These are phyloP conservation scores for Curvularia verruculosa DNA, from an alignment of 2,329 filamentous ascomycete species.

Conservation along the genomic window DNA sequence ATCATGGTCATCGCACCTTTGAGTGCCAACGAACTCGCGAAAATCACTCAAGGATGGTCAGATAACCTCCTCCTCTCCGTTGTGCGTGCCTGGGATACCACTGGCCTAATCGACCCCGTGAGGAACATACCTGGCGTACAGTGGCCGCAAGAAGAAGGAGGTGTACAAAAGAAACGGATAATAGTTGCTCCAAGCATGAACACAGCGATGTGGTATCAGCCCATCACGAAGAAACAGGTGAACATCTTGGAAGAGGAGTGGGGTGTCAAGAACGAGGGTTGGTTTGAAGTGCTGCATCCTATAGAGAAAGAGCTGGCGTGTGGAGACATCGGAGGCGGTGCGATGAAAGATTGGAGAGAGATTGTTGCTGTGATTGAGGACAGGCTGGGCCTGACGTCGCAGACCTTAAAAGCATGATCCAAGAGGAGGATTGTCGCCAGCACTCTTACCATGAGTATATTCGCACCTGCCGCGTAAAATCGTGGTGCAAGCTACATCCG, in stretches of 20 bases:
- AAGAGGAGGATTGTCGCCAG: neutral
- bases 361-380: conserved; percentile 71
- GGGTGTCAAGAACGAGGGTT: conserved; percentile 58
- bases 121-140: conserved; percentile 34
- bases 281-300: conserved; percentile 75
- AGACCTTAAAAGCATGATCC: neutral
- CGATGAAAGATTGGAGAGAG: conserved; percentile 80
- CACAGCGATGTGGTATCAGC: conserved; percentile 87
- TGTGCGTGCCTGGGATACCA: conserved; percentile 84
- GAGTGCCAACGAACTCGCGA: conserved; percentile 84
- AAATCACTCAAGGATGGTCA: conserved; percentile 77
- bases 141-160: conserved; percentile 25
- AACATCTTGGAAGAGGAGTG: conserved; percentile 74
- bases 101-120: conserved; percentile 41
- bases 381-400: conserved; percentile 30
- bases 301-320: conserved; percentile 81
- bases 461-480: neutral
- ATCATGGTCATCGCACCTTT: conserved; percentile 80
- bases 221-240: conserved; percentile 76
- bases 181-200: conserved; percentile 87
- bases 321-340: conserved; percentile 80
- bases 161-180: conserved; percentile 62
- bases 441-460: neutral
- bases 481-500: no score
- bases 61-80: conserved; percentile 77